Evolutionary conservation across 2,329 filamentous ascomycete genomes (phyloP).

Genomic region (Coniochaeta sp.): DNA sequence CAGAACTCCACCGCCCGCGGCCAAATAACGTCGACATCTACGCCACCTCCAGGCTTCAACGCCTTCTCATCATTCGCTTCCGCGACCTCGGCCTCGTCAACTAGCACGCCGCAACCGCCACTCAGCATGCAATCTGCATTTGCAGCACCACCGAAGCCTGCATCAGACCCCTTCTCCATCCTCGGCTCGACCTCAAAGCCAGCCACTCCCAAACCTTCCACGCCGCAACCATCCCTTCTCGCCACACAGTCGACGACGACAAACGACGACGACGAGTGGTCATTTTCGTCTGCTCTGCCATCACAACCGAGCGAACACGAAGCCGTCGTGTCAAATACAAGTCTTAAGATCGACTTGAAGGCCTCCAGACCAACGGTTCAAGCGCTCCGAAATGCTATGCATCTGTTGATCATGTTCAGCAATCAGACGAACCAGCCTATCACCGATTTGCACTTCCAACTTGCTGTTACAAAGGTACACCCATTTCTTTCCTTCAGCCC

Average conservation of each 20-base stretch:
- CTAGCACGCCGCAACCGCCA: conserved; percentile 45
- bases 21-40: conserved; percentile 28
- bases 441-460: conserved; percentile 77
- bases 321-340: conserved; percentile 61
- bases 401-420: conserved; percentile 73
- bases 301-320: conserved; percentile 55
- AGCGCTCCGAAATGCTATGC: conserved; percentile 44
- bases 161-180: conserved; percentile 46
- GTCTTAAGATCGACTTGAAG: conserved; percentile 66
- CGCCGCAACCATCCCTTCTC: conserved; percentile 20
- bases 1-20: conserved; percentile 52
- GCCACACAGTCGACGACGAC: conserved; percentile 23
- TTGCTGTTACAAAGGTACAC: conserved; percentile 88
- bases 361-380: conserved; percentile 43
- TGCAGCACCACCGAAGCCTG: conserved; percentile 31
- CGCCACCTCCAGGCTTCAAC: conserved; percentile 37
- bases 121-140: conserved; percentile 39
- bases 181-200: conserved; percentile 30
- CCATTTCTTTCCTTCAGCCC: neutral
- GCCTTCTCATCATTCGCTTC: conserved; percentile 50
- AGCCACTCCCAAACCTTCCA: conserved; percentile 25
- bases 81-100: conserved; percentile 39
- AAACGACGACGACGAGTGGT: conserved; percentile 92
- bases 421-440: conserved; percentile 69
- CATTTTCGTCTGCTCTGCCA: conserved; percentile 81